phyloP scores from a whole-genome alignment of 441 rosid species.

The Gossypium davidsonii region DNA sequence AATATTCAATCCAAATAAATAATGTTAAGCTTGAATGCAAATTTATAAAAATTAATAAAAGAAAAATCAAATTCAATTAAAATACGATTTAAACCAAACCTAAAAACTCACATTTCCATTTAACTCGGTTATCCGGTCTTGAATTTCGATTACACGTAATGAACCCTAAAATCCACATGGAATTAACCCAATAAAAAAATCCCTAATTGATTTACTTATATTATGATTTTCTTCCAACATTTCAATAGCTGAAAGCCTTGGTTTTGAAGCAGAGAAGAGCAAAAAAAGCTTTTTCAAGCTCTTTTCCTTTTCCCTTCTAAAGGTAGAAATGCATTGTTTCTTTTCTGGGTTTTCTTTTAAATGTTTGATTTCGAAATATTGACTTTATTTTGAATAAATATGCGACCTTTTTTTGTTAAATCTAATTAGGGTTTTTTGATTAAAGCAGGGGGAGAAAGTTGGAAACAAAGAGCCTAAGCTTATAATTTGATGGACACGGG shows the following conservation, averaged over 20 bases:
- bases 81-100: too few relatives aligned
- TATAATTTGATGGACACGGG: constrained; percentile 31
- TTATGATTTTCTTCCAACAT: too few relatives aligned
- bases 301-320: not conserved
- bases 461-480: not conserved
- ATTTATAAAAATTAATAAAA: too few relatives aligned
- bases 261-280: not conserved
- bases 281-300: not conserved
- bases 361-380: not conserved
- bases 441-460: not conserved
- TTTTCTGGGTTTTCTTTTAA: not conserved
- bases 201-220: too few relatives aligned
- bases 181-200: too few relatives aligned
- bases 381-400: not conserved
- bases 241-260: not conserved
- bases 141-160: too few relatives aligned
- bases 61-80: too few relatives aligned
- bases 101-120: too few relatives aligned
- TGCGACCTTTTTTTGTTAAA: not conserved
- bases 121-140: too few relatives aligned
- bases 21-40: too few relatives aligned
- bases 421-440: not conserved
- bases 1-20: too few relatives aligned
- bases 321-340: not conserved
- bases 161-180: too few relatives aligned